Conservation (phyloP, 805 yeast genomes). For the Vanderwaltozyma polyspora region DNA sequence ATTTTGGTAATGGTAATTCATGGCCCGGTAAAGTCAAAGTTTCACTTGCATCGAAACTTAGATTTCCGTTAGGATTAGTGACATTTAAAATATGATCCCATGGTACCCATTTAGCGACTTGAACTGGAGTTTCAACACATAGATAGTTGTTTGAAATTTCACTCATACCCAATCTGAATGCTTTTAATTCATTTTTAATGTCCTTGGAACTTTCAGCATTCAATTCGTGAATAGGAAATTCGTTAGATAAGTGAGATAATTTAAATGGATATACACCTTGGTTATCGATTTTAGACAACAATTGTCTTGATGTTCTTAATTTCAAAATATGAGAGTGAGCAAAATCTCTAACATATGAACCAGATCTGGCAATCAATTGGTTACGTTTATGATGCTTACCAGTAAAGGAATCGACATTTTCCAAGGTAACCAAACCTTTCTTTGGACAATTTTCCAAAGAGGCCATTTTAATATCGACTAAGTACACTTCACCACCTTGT, state of each 20-base stretch:
- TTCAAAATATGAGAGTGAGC: slow-evolving; percentile 72
- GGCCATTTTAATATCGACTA: slow-evolving; percentile 72
- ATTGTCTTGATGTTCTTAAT: slow-evolving; percentile 59
- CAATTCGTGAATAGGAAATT: slow-evolving; percentile 42
- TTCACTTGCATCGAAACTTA: slow-evolving; percentile 55
- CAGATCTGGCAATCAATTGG: slow-evolving; percentile 47
- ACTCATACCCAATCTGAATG: slow-evolving; percentile 61
- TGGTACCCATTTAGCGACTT: slow-evolving; percentile 63
- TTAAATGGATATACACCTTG: slow-evolving; percentile 88
- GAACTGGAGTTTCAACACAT: slow-evolving; percentile 62
- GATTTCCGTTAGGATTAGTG: slow-evolving; percentile 55
- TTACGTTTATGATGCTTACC: slow-evolving; percentile 49
- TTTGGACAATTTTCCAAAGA: slow-evolving; percentile 44
- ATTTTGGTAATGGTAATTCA: slow-evolving; percentile 64
- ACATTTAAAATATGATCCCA: slow-evolving; percentile 50
- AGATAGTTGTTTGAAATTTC: slow-evolving; percentile 76
- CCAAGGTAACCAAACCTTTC: slow-evolving; percentile 58
- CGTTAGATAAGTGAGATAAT: slow-evolving; percentile 54
- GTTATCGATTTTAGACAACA: slow-evolving; percentile 61
- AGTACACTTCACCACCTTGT: slow-evolving; percentile 74
- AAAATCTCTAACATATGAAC: slow-evolving; percentile 75
- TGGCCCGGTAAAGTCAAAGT: slow-evolving; percentile 50
- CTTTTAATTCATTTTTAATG: slow-evolving; percentile 45
- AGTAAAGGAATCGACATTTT: slow-evolving; percentile 50
- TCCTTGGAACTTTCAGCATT: slow-evolving; percentile 29